These are phyloP conservation scores for Sclerotinia sclerotiorum DNA, from an alignment of 2,329 filamentous ascomycete genomes.

Conservation along the genomic window DNA sequence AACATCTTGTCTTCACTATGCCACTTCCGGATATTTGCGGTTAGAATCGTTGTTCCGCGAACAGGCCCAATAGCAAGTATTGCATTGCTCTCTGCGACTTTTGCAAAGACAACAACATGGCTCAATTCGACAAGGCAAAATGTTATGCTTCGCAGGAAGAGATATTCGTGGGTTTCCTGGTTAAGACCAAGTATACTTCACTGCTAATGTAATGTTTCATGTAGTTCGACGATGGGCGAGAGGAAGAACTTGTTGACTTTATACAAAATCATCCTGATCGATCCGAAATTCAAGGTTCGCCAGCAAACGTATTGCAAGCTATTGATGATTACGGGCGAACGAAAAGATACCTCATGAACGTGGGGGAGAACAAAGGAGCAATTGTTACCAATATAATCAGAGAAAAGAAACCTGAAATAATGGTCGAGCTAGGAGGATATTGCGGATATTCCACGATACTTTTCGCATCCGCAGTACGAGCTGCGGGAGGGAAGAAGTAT, in stretches of 20 bases:
- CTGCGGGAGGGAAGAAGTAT: slow-evolving; percentile 64
- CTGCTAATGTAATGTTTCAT: not conserved
- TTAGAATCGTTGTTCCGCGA: not conserved
- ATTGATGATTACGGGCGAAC: slow-evolving; percentile 70
- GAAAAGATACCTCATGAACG: slow-evolving; percentile 75
- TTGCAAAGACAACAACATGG: slow-evolving; percentile 24
- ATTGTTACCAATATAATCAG: slow-evolving; percentile 69
- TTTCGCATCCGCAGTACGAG: slow-evolving; percentile 66
- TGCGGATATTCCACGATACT: slow-evolving; percentile 79
- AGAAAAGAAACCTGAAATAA: slow-evolving; percentile 62
- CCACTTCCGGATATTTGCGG: not conserved
- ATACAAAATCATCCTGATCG: slow-evolving; percentile 62
- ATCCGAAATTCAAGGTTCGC: slow-evolving; percentile 62
- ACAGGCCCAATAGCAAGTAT: not conserved
- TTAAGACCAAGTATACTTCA: not conserved
- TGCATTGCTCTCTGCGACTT: not conserved
- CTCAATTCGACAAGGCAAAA: slow-evolving; percentile 32
- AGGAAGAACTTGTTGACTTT: slow-evolving; percentile 70
- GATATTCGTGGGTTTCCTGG: slow-evolving; percentile 30
- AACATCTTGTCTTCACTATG: not conserved
- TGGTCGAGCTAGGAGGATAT: slow-evolving; percentile 81
- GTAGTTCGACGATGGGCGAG: slow-evolving; percentile 68
- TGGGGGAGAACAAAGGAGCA: slow-evolving; percentile 71
- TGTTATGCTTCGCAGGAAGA: slow-evolving; percentile 35
- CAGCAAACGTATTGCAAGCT: slow-evolving; percentile 60